Conservation (phyloP, 2,329 filamentous ascomycete species). For the Colletotrichum acutatum region DNA sequence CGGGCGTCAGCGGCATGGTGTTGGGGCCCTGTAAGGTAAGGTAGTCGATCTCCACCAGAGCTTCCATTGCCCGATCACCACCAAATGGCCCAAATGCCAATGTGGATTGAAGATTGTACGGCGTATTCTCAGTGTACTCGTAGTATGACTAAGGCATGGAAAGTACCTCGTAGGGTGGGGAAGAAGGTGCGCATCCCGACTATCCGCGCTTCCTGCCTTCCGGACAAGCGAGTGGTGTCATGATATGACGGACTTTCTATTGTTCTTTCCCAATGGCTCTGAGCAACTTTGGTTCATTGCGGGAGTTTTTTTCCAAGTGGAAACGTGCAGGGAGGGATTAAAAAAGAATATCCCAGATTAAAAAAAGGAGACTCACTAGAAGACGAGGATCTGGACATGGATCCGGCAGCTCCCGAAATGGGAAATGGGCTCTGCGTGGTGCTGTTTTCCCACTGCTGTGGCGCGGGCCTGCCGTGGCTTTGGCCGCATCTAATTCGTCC, state of each 20-base stretch:
- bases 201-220: neutral
- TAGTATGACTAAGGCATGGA: neutral
- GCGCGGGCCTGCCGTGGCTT: constrained; percentile 3
- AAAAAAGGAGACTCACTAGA: neutral
- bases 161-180: neutral
- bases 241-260: neutral
- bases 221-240: neutral
- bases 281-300: neutral
- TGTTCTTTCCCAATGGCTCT: neutral
- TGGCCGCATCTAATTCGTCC: constrained; percentile 3
- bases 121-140: too few relatives aligned
- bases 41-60: constrained; percentile 20
- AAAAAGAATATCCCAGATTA: neutral
- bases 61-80: neutral
- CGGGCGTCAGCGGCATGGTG: constrained; percentile 7
- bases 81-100: neutral
- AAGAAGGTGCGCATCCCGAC: neutral
- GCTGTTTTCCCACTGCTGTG: constrained; percentile 7
- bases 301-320: neutral
- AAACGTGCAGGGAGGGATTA: neutral
- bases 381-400: neutral
- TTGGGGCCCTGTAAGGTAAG: neutral
- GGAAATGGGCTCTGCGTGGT: constrained; percentile 16
- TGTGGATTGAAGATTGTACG: neutral
- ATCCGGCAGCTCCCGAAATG: neutral